phyloP scores from a whole-genome alignment of 2,329 filamentous ascomycete species.

The Aspergillus persii region DNA sequence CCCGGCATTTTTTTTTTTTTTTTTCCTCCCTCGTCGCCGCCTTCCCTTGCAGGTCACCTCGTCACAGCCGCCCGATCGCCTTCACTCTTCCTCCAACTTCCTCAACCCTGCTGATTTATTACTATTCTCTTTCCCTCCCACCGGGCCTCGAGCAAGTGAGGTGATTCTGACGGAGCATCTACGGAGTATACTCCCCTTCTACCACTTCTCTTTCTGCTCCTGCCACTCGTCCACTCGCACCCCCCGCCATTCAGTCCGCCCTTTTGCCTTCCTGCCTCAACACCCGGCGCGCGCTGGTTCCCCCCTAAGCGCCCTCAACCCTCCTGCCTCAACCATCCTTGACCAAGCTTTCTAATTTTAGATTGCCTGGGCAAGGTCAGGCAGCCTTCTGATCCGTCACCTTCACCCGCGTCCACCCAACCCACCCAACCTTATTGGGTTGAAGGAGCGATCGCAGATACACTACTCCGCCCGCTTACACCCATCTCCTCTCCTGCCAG shows the following conservation, averaged over 20 bases:
- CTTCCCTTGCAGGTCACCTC: neutral
- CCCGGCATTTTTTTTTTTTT: too few relatives aligned
- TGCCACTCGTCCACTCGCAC: slow-evolving; percentile 1
- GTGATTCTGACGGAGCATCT: neutral
- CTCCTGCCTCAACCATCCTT: neutral
- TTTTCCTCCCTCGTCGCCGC: neutral
- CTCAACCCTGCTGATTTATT: neutral
- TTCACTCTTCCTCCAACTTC: neutral
- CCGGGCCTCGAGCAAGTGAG: neutral
- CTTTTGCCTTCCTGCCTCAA: slow-evolving; percentile 18
- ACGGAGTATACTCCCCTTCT: neutral
- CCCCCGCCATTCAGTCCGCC: neutral
- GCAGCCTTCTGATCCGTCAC: neutral
- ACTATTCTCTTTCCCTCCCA: neutral
- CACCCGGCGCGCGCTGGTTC: slow-evolving; percentile 17
- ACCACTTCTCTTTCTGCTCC: slow-evolving; percentile 3
- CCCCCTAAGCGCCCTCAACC: slow-evolving; percentile 9
- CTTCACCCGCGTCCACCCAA: neutral
- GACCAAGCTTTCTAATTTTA: neutral
- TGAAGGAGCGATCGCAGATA: slow-evolving; percentile 1
- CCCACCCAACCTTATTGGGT: neutral
- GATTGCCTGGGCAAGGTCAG: neutral
- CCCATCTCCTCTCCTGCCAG: neutral
- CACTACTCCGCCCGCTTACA: slow-evolving; percentile 2
- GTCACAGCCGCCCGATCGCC: slow-evolving; percentile 6